Evolutionary conservation across 2,329 filamentous ascomycete species (phyloP), one percentile per base, ranked within the genome.

Genomic region (Cryphonectria nitschkei): DNA sequence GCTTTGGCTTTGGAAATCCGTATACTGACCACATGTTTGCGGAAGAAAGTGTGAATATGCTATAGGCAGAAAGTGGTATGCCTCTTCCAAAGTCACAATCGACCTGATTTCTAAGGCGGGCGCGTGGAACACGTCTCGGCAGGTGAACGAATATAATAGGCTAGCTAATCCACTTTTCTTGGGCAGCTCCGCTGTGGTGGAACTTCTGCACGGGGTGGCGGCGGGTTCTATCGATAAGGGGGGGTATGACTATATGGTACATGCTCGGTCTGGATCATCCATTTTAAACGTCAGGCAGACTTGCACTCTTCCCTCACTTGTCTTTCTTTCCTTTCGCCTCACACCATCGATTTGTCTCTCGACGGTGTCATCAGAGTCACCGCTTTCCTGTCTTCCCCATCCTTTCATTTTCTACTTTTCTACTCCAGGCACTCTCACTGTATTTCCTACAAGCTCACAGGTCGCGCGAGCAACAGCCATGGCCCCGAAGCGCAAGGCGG

Each of bases 401-500:
- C 2, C 11, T n/a, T 26, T 9, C 61, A 16, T 14, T 26, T 34
- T 63, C 56, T 32, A 2, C 50, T 14, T 26, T 34, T 63, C 56
- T 32, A 2, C 50, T 46, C 6, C 16, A 54, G 16, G 22, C 13
- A 67, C 32, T 34, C 11, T 19, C 43, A 37, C 50, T 39, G 3
- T 46, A 19, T 46, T 6, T 13, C 16, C 16, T 37, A 1, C 34
- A 43, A 29, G n/a, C n/a, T 29, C 8, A 19, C 5, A 50, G 29
- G 11, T 16, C 19, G 32, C 32, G 2, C 39, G n/a, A 43, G 54
- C 34, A 60, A 22, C 72, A 74, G 79, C 71, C 70, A 93, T 94
- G 92, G 88, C 91, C 74, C 84, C 86, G 26, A 94, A 94, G 82
- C 87, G 91, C 78, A 93, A 93, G 83, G 91, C 91, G 72, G 77